Percentiles rank a stretch among this genome's conserved stretches.
Evolutionary conservation across 78 protist species (phyloP).

Genomic region (slime mould (Dictyostelium discoideum)): DNA sequence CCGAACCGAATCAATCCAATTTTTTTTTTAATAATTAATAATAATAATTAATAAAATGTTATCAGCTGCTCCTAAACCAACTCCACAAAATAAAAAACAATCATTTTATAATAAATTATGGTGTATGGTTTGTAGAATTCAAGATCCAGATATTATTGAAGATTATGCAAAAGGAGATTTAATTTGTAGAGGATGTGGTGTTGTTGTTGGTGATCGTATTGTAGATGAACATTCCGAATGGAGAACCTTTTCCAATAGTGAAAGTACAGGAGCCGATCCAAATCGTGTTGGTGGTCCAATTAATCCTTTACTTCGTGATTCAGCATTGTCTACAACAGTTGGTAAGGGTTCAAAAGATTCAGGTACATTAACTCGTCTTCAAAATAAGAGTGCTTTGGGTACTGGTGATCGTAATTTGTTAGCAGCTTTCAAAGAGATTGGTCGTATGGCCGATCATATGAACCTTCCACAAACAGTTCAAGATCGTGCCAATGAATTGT

Average conservation of each 20-base stretch:
- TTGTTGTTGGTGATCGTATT: constrained; percentile 66
- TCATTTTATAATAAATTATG: constrained; percentile 23
- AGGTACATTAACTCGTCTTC: constrained; percentile 39
- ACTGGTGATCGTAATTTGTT: constrained; percentile 53
- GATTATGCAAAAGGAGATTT: constrained; percentile 76
- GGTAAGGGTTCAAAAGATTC: constrained; percentile 74
- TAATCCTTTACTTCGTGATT: constrained; percentile 55
- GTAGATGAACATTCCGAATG: constrained; percentile 77
- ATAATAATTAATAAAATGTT: not conserved
- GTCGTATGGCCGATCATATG: constrained; percentile 61
- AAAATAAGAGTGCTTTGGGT: constrained; percentile 55
- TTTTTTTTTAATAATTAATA: not conserved
- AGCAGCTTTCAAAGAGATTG: constrained; percentile 65
- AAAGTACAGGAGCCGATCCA: constrained; percentile 72
- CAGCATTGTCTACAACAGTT: constrained; percentile 56
- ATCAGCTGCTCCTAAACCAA: not conserved
- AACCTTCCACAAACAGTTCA: constrained; percentile 64
- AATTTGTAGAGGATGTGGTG: constrained; percentile 76
- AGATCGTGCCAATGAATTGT: constrained; percentile 60
- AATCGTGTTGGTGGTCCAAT: constrained; percentile 82
- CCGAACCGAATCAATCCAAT: not conserved
- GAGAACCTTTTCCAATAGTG: constrained; percentile 70
- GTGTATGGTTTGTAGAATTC: constrained; percentile 29
- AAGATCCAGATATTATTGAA: constrained; percentile 69
- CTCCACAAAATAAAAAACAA: not conserved